Conservation (phyloP, 192 early-diverging fungal species). For the Entrophospora sp. region DNA sequence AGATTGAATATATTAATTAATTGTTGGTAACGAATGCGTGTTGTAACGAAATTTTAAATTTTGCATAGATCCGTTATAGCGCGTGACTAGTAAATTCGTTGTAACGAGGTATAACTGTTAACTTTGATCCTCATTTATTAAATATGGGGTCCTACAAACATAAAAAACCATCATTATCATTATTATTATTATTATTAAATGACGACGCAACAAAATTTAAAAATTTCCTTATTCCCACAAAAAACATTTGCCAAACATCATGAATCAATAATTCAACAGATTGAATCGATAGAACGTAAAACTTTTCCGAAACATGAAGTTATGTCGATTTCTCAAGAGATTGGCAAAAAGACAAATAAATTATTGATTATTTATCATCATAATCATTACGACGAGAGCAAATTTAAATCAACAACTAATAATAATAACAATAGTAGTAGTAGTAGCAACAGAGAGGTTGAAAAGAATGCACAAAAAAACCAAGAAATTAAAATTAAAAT, state of each 20-base stretch:
- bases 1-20: too few species aligned
- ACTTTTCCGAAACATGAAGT: slow-evolving; percentile 16
- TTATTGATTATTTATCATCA: slow-evolving; percentile 6
- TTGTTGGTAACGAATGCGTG: too few species aligned
- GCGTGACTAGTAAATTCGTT: too few species aligned
- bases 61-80: too few species aligned
- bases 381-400: background rate
- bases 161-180: too few species aligned
- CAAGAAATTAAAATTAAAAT: background rate
- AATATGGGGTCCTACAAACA: too few species aligned
- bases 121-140: too few species aligned
- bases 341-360: slow-evolving; percentile 14
- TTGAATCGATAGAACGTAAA: slow-evolving; percentile 12
- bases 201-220: background rate
- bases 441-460: background rate
- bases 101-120: too few species aligned
- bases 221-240: slow-evolving; percentile 8
- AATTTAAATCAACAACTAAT: background rate
- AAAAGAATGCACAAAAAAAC: background rate
- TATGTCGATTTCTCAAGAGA: slow-evolving; percentile 12
- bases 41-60: too few species aligned
- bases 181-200: background rate
- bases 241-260: slow-evolving; percentile 5
- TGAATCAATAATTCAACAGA: slow-evolving; percentile 11
- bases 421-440: background rate